phyloP scores from a whole-genome alignment of 2,329 filamentous ascomycete species.

The Karstenula rhodostoma region DNA sequence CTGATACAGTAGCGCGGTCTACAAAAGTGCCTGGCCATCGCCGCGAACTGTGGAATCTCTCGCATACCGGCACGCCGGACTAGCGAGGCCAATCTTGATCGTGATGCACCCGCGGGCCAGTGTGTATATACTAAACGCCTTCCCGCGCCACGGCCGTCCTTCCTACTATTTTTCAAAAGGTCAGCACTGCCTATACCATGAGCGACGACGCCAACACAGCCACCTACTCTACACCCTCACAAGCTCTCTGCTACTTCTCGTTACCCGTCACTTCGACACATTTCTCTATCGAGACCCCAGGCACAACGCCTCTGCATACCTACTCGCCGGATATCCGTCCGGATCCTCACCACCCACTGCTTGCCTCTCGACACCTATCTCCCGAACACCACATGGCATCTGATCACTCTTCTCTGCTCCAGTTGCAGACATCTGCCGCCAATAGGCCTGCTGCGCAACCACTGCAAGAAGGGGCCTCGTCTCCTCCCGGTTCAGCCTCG shows the following conservation, averaged over 20 bases:
- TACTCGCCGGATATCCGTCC: conserved; percentile 36
- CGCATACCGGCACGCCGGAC: conserved; percentile 6
- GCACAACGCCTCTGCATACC: conserved; percentile 28
- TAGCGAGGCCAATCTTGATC: conserved; percentile 1
- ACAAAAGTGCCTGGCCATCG: not conserved
- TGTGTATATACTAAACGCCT: conserved; percentile 14
- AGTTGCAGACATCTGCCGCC: conserved; percentile 50
- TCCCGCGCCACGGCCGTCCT: conserved; percentile 9
- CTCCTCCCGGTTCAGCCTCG: conserved; percentile 18
- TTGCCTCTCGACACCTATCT: conserved; percentile 39
- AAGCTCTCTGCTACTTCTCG: conserved; percentile 47
- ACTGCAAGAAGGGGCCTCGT: conserved; percentile 28
- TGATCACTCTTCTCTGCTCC: conserved; percentile 48
- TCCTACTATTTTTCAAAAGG: conserved; percentile 6
- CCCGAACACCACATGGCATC: conserved; percentile 29
- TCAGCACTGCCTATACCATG: conserved; percentile 21
- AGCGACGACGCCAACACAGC: conserved; percentile 9
- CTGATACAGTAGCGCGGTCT: conserved; percentile 1
- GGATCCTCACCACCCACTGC: conserved; percentile 45
- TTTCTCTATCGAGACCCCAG: conserved; percentile 46
- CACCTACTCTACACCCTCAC: conserved; percentile 16
- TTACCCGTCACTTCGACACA: conserved; percentile 35
- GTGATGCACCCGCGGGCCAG: conserved; percentile 4
- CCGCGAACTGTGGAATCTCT: not conserved
- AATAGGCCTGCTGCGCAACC: conserved; percentile 42